Evolutionary conservation across 2,329 filamentous ascomycete species (phyloP), one percentile per base, ranked within the genome.

Genomic region (Plenodomus biglobosus): DNA sequence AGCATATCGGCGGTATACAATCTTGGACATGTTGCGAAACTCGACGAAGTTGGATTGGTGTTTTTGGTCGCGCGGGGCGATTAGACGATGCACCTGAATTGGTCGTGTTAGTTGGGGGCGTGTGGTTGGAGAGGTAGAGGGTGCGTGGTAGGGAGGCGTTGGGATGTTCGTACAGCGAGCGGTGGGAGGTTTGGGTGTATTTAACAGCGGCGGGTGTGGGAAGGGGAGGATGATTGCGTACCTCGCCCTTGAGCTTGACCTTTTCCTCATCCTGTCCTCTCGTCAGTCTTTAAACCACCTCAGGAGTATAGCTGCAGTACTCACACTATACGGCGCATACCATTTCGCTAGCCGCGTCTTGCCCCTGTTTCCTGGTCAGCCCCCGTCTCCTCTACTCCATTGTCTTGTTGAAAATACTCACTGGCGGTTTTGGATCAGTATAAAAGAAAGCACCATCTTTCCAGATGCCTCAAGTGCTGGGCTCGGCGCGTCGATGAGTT

Each of bases 21-120:
- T 88, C 78, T 96, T 97, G 71, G 92, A 75, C 61, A 73, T 91
- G 76, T 91, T 89, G 59, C 90, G 88, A 78, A 86, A 86, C 64
- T 99, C 94, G 80, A 99, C 94, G 69, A 99, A 99, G 78, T 99
- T 99, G 76, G 91, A 96, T 74, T 99, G 94, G 80, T 99, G 96
- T 73, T 99, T 99, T 72, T 99, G 94, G 76, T 99, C 94, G 69
- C 94, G 89, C 6, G 94, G 94, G 0, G 94, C 94, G 53, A 99
- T 92, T 61, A 99, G 90, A 55, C 94, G 92, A 80, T 99, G 94
- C 65, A 97, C 89, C 87, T 91, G 63, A n/a, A 42, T n/a, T 10
- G 10, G 1, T 16, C 43, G 34, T 37, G 36, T 30, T 13, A 20
- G 22, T 17, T 21, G n/a, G 20, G 18, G 34, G 30, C 27, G 38